Evolutionary conservation across 169 alveolate species (phyloP), one percentile per base, ranked within the genome.

Genomic region (Cryptosporidium meleagridis): DNA sequence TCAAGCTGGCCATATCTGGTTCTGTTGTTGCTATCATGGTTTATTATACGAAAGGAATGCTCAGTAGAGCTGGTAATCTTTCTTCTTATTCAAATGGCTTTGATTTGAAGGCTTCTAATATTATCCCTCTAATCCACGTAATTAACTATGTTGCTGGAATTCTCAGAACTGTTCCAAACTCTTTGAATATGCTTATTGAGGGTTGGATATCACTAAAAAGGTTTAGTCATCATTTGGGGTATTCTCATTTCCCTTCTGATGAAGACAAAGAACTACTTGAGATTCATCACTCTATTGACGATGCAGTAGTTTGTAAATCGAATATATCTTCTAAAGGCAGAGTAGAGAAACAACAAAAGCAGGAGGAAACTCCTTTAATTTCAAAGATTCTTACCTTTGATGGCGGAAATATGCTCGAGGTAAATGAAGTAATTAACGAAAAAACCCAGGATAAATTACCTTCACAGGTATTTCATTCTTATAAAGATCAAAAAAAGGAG

Each of bases 201-300:
- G 89, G 89, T 41, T 80, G 89, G 89, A 80, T 80, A 39, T 80
- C 89, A 18, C 80, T 80, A 9, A 65, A 80, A 51, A 80, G 89
- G 53, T 80, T 80, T 18, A 80, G 89, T 23, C 23, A 45, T 29
- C 75, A 80, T 39, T 37, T 80, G 55, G 89, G 69, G 1, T 65
- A 62, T 33, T 80, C 89, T 35, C 35, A 21, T 39, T 14, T 33
- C 14, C 18, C 73, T 21, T 21, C 73, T 2, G 16, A 39, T 21
- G 7, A 1, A 14, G 8, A 23, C 12, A 23, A 51, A 18, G 26
- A 26, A 16, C n/a, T 48, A 14, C 7, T 12, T 16, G 67, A 55
- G 12, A 21, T 23, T 55, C 7, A 26, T 10, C 3, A 3, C 8
- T 21, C 37, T 12, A 0, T 3, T 9, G 26, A 39, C 12, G n/a